phyloP scores from a whole-genome alignment of 2,329 filamentous ascomycete genomes.

The Dactylella cylindrospora region DNA sequence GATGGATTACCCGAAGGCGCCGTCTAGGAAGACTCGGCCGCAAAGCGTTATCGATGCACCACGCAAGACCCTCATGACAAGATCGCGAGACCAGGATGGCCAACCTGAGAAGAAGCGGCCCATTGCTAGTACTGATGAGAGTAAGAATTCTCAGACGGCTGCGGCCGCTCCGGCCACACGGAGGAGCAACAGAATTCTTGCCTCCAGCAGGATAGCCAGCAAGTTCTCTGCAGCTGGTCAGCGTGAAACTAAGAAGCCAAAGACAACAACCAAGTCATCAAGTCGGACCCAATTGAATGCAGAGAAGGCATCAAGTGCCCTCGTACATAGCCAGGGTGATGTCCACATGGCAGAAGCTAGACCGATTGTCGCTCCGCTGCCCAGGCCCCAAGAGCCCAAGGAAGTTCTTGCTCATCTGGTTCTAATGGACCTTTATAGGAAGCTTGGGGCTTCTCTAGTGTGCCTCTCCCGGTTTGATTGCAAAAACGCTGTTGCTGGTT shows the following conservation, averaged over 20 bases:
- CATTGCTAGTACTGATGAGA: constrained; percentile 43
- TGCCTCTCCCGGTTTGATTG: constrained; percentile 77
- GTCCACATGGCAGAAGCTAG: constrained; percentile 38
- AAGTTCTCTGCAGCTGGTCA: constrained; percentile 48
- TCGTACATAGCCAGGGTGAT: constrained; percentile 40
- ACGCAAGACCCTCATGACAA: constrained; percentile 42
- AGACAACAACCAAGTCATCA: constrained; percentile 50
- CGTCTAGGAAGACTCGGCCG: constrained; percentile 48
- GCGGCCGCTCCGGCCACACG: constrained; percentile 47
- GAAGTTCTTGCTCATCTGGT: constrained; percentile 74
- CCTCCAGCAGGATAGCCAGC: constrained; percentile 49
- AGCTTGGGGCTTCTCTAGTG: constrained; percentile 78
- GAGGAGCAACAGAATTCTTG: constrained; percentile 48
- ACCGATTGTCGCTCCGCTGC: constrained; percentile 50
- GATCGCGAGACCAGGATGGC: constrained; percentile 34
- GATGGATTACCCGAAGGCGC: constrained; percentile 46
- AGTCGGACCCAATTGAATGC: constrained; percentile 47
- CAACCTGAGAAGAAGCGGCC: constrained; percentile 43
- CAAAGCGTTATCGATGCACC: constrained; percentile 45
- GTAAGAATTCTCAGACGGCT: constrained; percentile 46
- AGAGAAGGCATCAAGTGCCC: constrained; percentile 39
- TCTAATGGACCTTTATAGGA: constrained; percentile 77
- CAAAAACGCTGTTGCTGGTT: constrained; percentile 72
- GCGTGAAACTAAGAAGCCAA: constrained; percentile 50
- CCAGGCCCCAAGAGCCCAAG: constrained; percentile 62